Percentiles rank a stretch among this genome's conserved stretches.
phyloP scores from a whole-genome alignment of 305 asterid genomes.

The Fraxinus latifolia region DNA sequence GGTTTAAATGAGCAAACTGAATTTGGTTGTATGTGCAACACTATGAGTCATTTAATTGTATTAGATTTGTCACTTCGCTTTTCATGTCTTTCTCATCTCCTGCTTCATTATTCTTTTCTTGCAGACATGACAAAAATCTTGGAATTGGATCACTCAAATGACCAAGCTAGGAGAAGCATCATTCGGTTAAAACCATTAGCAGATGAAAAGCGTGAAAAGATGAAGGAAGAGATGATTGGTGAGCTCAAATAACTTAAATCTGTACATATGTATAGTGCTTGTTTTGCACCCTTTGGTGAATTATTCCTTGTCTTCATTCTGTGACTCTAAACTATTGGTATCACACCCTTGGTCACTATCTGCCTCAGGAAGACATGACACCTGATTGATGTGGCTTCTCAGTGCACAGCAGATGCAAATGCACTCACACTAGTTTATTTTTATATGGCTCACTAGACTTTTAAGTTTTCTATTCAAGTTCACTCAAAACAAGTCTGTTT shows the following conservation, averaged over 20 bases:
- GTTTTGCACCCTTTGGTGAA: background rate
- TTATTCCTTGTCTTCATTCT: background rate
- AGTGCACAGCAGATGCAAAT: background rate
- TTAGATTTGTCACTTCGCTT: background rate
- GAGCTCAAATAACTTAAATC: conserved; percentile 19
- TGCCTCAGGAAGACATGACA: background rate
- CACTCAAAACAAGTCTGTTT: background rate
- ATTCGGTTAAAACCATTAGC: conserved; percentile 82
- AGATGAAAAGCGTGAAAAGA: conserved; percentile 87
- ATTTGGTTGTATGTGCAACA: background rate
- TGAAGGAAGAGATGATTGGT: conserved; percentile 99
- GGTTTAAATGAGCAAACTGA: background rate
- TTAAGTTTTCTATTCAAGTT: background rate
- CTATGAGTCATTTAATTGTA: background rate
- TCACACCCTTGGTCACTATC: background rate
- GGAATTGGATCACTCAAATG: conserved; percentile 73
- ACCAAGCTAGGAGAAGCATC: conserved; percentile 71
- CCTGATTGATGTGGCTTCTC: background rate
- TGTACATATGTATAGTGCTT: background rate
- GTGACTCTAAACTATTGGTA: background rate
- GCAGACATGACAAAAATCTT: conserved; percentile 74
- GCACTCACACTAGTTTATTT: background rate
- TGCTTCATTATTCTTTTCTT: conserved; percentile 12
- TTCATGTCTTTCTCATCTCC: background rate
- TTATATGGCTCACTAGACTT: background rate